Base-by-base conservation (phyloP, 2,329 filamentous ascomycete genomes). In the Beauveria asiatica region DNA sequence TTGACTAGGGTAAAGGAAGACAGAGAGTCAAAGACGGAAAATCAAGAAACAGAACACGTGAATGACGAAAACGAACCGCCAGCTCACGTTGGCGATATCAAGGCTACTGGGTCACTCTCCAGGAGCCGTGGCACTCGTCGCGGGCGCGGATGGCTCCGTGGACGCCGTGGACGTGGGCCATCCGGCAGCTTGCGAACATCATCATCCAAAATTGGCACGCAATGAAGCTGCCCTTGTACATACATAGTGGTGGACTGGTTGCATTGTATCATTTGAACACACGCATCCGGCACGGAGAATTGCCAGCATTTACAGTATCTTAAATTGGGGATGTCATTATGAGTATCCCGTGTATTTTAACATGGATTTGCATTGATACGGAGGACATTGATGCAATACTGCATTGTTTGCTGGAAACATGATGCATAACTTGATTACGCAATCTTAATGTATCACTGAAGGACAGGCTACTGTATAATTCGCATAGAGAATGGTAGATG, bases 21-120 rank as follows among this genome's bases (percentile, higher is more conserved):
- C 21, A 13, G 27, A 17, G 37, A 53, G 16, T 42, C 8, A 52
- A 46, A 37, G 37, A 27, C 30, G 21, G 17, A 56, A 17, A 16
- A 3, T 9, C 6, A 37, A 19, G 37, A 30, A 17, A 51, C 21
- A 39, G 39, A 53, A 41, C 41, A 59, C 5, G 16, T 3, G 19
- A 61, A 51, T 37, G 46, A 61, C 19, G 59, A 61, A 46, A 61
- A 61, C 27, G 19, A 61, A 46, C 59, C 59, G 17, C 59, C 59
- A 33, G 30, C 52, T 6, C 52, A 61, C 5, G 33, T 49, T 17
- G 11, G 51, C 3, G 30, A 51, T 19, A 55, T 19, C 16, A 61
- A 53, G 16, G 48, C 53, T 23, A 39, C 41, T 7, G 44, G 25
- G 10, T 25, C 60, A 5, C 33, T 58, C 8, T 19, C 53, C 37